Evolutionary conservation across 1,284 basidiomycete species (phyloP), one percentile per base, ranked within the genome.

Genomic region (Neonothopanus nambi): DNA sequence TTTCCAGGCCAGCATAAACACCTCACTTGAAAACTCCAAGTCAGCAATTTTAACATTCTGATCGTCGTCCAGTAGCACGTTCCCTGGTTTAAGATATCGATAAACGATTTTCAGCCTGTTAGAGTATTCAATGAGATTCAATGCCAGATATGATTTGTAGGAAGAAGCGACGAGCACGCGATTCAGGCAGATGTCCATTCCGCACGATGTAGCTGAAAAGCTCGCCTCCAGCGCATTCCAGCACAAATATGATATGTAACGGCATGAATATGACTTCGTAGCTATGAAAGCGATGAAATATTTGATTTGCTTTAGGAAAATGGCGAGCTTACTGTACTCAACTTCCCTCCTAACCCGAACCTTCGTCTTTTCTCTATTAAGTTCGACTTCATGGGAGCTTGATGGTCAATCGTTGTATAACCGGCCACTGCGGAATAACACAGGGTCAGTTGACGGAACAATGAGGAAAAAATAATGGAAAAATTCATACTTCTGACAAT

Each of bases 311-410:
- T 26, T n/a, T 28, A 33, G 51, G 40, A 47, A 30, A 28, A 49
- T 5, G 47, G 49, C 40, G 40, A 51, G 38, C 83, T 61, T 66
- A 95, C 92, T 90, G 73, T 96, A 97, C 67, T 96, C 93, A 61
- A 96, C 94, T 74, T 99, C 96, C 43, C 95, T 84, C 70, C 94
- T 91, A 18, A 99, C 95, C 51, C 96, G 78, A 47, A 87, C 89
- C 70, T 92, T 94, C 67, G 93, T 96, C 72, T 94, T 92, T 62
- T 93, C 89, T 58, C 88, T 85, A 59, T 90, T 88, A 57, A 98
- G 98, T 65, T 93, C 94, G 54, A 91, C 90, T 98, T 98, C 89
- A 99, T 94, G 3, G 96, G 96, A 40, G 98, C 96, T 62, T 88
- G 87, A 67, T 98, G 93, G 0, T 95, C 94, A 0, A 96, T 98